Conservation (phyloP, 2,329 filamentous ascomycete genomes). For the Coniochaeta sp. region DNA sequence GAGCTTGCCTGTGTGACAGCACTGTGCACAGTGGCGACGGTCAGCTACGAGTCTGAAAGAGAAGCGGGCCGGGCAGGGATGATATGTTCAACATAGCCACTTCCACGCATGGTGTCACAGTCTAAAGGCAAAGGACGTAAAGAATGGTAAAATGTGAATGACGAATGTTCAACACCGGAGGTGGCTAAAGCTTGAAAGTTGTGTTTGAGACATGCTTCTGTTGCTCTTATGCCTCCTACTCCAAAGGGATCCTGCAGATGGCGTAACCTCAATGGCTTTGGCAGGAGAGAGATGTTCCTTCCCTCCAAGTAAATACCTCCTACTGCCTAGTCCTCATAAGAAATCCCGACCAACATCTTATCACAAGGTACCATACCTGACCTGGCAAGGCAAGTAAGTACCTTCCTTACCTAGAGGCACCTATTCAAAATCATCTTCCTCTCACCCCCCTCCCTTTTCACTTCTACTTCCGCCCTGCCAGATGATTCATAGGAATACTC, state of each 20-base stretch:
- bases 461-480: neutral
- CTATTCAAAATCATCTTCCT: neutral
- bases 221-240: neutral
- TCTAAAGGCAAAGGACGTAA: neutral
- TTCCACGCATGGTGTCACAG: neutral
- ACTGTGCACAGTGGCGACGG: neutral
- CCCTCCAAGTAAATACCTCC: neutral
- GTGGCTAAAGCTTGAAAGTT: neutral
- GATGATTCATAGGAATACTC: neutral
- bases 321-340: neutral
- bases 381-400: too few species aligned
- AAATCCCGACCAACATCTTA: neutral
- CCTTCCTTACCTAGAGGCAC: too few species aligned
- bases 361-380: too few species aligned
- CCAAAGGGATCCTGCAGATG: neutral
- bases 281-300: neutral
- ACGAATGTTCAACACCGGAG: neutral
- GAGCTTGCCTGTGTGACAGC: neutral
- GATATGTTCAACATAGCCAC: neutral
- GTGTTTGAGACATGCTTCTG: neutral
- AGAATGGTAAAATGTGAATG: neutral
- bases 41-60: neutral
- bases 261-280: neutral
- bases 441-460: neutral
- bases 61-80: neutral